phyloP scores from a whole-genome alignment of 495 filamentous ascomycete species.

The Bacidia rubella region DNA sequence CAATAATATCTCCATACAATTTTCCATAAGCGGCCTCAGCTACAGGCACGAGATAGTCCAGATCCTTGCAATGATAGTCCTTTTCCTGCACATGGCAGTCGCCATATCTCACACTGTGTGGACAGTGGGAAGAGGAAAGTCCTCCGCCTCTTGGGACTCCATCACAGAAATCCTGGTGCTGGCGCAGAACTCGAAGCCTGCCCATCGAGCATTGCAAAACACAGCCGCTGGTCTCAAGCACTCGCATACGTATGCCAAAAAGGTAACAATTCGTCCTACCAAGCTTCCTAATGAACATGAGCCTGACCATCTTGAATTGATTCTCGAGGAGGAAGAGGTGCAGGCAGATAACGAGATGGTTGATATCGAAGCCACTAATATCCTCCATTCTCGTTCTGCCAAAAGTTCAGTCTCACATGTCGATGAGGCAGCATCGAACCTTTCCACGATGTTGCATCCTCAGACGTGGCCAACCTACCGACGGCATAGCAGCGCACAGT shows the following conservation, averaged over 20 bases:
- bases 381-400: not conserved
- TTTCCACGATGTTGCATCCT: not conserved
- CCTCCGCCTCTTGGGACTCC: conserved; percentile 5
- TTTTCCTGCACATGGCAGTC: not conserved
- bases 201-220: not conserved
- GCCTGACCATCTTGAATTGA: not conserved
- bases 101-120: not conserved
- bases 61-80: not conserved
- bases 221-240: conserved; percentile 2
- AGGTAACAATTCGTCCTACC: conserved; percentile 1
- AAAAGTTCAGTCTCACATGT: not conserved
- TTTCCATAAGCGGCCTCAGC: not conserved
- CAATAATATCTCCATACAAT: not conserved
- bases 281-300: not conserved
- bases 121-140: not conserved
- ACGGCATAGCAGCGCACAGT: not conserved
- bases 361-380: not conserved
- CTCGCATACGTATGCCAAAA: not conserved
- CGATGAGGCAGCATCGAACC: not conserved
- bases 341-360: not conserved
- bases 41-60: not conserved
- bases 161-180: conserved; percentile 1
- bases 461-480: not conserved
- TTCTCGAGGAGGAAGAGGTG: conserved; percentile 1
- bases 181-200: not conserved